Evolutionary conservation across 2,329 filamentous ascomycete genomes (phyloP), one percentile per base, ranked within the genome.

Genomic region (Claviceps monticola): DNA sequence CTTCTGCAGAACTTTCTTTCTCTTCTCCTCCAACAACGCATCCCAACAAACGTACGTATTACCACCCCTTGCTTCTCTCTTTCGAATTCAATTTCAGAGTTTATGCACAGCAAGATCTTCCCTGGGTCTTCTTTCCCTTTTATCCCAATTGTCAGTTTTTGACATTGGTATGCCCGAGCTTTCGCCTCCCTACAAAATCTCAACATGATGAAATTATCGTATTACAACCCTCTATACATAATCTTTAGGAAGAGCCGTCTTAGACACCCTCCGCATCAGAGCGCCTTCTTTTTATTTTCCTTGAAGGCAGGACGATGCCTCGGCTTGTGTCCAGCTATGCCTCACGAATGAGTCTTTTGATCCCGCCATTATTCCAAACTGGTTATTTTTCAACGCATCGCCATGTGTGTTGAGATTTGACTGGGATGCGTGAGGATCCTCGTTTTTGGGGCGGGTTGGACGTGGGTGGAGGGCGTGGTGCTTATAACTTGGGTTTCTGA

Each of bases 401-500:
- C 61, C 65, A 68, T 62, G 62, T 69, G 65, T 60, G 55, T 58
- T 52, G 53, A 44, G 26, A 26, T 13, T 34, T 11, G 16, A 23
- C 48, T 39, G 48, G 52, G 54, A 51, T 23, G 51, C 43, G 43
- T 26, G 55, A 46, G 56, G 56, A 58, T 56, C 56, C 55, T 52
- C 50, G 51, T 46, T 29, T 46, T 34, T 56, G 53, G 53, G 60
- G 55, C 58, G 58, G 62, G 62, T 55, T 59, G 61, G 59, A 58
- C 57, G 58, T 53, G 66, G 63, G 61, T 66, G 60, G 62, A 63
- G 68, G 68, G 58, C 59, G 69, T 71, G 59, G 66, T 71, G 69
- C 69, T 71, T 71, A 68, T 69, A 71, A 64, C 59, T 56, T 62
- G 67, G 69, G 69, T 71, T 71, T 71, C 69, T 71, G 69, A 71